Conservation (phyloP, 1,284 basidiomycete species). For the Ganoderma resinaceum region DNA sequence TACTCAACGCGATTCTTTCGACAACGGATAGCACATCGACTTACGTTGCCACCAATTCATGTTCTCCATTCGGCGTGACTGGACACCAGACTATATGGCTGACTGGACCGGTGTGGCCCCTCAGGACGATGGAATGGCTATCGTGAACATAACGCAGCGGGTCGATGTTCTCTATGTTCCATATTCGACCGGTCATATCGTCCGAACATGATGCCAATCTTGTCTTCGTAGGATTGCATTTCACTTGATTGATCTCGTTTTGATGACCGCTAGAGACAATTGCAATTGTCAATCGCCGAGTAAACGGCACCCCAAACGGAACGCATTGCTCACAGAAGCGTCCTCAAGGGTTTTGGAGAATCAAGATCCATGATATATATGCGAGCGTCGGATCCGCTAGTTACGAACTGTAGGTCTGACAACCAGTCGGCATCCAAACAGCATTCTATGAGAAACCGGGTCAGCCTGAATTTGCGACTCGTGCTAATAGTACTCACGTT, state of each 20-base stretch:
- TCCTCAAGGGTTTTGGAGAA: conserved; percentile 57
- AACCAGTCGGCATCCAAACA: conserved; percentile 87
- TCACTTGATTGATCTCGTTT: conserved; percentile 82
- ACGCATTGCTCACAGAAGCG: conserved; percentile 45
- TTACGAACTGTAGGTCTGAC: conserved; percentile 73
- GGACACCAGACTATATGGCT: conserved; percentile 81
- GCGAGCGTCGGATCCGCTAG: conserved; percentile 74
- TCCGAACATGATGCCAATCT: conserved; percentile 82
- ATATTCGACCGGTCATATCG: conserved; percentile 79
- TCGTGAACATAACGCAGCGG: conserved; percentile 40
- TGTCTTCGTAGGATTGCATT: conserved; percentile 69
- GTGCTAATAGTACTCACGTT: conserved; percentile 51
- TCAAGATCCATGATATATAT: conserved; percentile 67
- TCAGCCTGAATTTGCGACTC: conserved; percentile 11
- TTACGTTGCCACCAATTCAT: conserved; percentile 75
- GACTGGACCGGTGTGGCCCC: conserved; percentile 72
- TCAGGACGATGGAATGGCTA: conserved; percentile 53
- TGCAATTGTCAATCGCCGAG: not conserved
- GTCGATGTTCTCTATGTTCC: conserved; percentile 59
- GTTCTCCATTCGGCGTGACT: conserved; percentile 47
- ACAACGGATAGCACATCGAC: not conserved
- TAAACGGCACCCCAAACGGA: not conserved
- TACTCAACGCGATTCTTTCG: not conserved
- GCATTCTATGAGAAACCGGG: conserved; percentile 54
- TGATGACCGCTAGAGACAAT: conserved; percentile 64